Evolutionary conservation across 768 basidiomycete genomes (phyloP), one percentile per base, ranked within the genome.

Genomic region (Suillus occidentalis): DNA sequence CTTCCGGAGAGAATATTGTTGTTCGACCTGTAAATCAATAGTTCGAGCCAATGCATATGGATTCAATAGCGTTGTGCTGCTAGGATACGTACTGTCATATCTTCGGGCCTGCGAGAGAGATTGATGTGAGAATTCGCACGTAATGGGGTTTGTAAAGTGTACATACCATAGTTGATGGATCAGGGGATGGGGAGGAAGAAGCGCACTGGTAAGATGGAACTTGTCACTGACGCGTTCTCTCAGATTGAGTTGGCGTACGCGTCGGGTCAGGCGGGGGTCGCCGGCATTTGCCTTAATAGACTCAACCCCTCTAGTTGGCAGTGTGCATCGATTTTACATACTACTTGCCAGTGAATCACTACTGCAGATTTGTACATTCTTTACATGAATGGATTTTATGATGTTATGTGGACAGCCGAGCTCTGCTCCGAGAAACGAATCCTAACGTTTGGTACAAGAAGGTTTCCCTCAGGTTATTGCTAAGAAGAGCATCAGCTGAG

Each of bases 1-100:
- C 97, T 80, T 99, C 97, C 40, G 97, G 97, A 61, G 96, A 98
- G 87, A 99, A 99, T 81, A 97, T 99, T 66, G 97, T 99, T 70
- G 96, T 99, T 71, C 95, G 90, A 80, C 89, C 90, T 93, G 79
- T 72, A 75, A 73, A 72, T 73, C 64, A 62, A 73, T 43, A 69
- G 69, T 68, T 69, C 68, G 64, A 42, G 65, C 65, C 64, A 63
- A 67, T 57, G n/a, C 59, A 60, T 61, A 66, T 61, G 57, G 22
- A 20, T 9, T 62, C 40, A 55, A 47, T 9, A 69, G 39, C 40
- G 6, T 36, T 22, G 28, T 63, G 60, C 66, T 34, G 34, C 34
- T 43, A 45, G 28, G 66, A 34, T 45, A 82, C 92, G 80, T 77
- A 96, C 95, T 96, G 77, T 97, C 95, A 77, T 97, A 97, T 82